Percentiles rank a stretch among this genome's conserved stretches.
phyloP scores from a whole-genome alignment of 192 early-diverging fungal genomes.

The Haplosporangium gracile region DNA sequence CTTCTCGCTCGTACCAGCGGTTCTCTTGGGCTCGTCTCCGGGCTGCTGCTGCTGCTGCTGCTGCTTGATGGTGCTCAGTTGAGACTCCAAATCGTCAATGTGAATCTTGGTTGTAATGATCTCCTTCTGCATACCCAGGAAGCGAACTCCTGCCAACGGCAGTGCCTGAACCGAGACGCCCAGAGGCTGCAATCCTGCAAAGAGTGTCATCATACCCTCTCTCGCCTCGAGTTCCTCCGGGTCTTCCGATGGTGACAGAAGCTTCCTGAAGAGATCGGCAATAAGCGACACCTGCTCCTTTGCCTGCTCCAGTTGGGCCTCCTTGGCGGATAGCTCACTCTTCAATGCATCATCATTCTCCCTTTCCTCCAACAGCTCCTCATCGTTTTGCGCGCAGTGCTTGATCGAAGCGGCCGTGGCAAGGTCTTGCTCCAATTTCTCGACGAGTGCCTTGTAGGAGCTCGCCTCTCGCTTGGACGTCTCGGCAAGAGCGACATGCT shows the following conservation, averaged over 20 bases:
- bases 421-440: slow-evolving; percentile 11
- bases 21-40: background rate
- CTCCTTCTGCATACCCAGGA: slow-evolving; percentile 7
- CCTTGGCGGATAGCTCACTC: background rate
- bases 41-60: too few species aligned
- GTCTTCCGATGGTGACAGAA: slow-evolving; percentile 16
- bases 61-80: background rate
- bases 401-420: background rate
- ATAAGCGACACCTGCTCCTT: slow-evolving; percentile 8
- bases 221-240: slow-evolving; percentile 10
- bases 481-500: background rate
- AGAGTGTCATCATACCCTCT: slow-evolving; percentile 2
- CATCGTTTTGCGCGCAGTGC: background rate
- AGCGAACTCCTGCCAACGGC: background rate
- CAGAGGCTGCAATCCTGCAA: slow-evolving; percentile 10
- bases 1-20: background rate
- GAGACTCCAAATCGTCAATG: slow-evolving; percentile 4
- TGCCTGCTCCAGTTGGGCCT: background rate
- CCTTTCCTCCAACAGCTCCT: background rate
- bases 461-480: background rate
- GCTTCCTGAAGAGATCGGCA: slow-evolving; percentile 17
- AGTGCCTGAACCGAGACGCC: slow-evolving; percentile 6
- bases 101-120: background rate
- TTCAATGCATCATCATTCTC: background rate
- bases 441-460: background rate